Base-by-base conservation (phyloP, 495 filamentous ascomycete genomes). In the Penicillium tannophilum region DNA sequence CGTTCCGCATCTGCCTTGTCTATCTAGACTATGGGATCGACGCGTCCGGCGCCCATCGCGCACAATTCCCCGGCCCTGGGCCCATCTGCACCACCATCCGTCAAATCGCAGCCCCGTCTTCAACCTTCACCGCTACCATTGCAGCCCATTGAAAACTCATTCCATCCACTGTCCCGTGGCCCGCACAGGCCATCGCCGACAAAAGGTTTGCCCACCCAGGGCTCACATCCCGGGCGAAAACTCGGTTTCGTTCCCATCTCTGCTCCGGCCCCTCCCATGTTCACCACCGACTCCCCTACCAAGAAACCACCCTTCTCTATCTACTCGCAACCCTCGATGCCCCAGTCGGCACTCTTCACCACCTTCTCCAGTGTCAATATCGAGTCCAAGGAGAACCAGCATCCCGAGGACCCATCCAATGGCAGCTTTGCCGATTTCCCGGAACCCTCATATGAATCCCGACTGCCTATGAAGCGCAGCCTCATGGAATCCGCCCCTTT, bases 261-360 rank as follows among this genome's bases (percentile, higher is more conserved):
- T 51, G 90, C 90, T 4, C 91, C 92, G 19, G 68, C 73, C 57
- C 75, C 80, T 54, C 78, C 84, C 41, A 77, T 73, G 57, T 88
- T 89, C 63, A 79, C 80, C 48, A 96, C 91, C n/a, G 92, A 94
- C 74, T 94, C 92, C 14, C 90, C 89, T 28, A 77, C 86, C 65
- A 97, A 97, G 80, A 91, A 89, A 65, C 80, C 87, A 8, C 64
- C 84, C 41, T 82, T 86, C 72, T 62, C 65, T n/a, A 62, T 67
- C 24, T 69, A 70, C 56, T 46, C 61, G 12, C 66, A 69, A 77
- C 65, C 67, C n/a, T 70, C 77, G 61, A 76, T 84, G 63, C 82
- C 85, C 23, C 84, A 89, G 58, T 86, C 85, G 63, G 82, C 85
- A 43, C 73, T 90, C 23, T 86, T 86, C 69, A 82, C 83, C 41